Evolutionary conservation across 345 rosid species (phyloP), one percentile per base, ranked within the genome.

Genomic region (Excoecaria agallocha): DNA sequence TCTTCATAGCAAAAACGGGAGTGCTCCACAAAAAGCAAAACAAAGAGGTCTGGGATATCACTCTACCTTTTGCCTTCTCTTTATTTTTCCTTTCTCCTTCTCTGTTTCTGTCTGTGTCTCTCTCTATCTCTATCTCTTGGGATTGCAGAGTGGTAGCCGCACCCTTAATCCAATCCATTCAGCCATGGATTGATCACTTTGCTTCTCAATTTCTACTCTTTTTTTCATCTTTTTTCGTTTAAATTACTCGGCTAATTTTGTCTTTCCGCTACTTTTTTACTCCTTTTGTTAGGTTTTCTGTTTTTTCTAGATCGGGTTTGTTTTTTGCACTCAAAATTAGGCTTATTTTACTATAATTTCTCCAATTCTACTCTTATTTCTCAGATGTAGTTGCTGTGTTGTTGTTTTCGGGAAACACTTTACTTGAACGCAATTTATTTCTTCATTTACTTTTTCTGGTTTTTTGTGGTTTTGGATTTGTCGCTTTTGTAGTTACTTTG

Each of bases 111-210:
- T n/a, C n/a, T n/a, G n/a, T n/a, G n/a, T n/a, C n/a, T n/a, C n/a
- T n/a, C n/a, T n/a, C n/a, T 75, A 70, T 70, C 55, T 78, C 83
- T 74, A 76, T 74, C 79, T 67, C 82, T 85, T 80, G 89, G 87
- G 86, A 77, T 88, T 81, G 88, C 82, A 56, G 80, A 80, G 74
- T 56, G n/a, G 84, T 83, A 79, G 79, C 82, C 83, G 70, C 82
- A 77, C 72, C 12, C 45, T 35, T 12, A 41, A 63, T 49, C 5
- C 4, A 17, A 51, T 51, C 55, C 55, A n/a, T n/a, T n/a, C n/a
- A n/a, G n/a, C n/a, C n/a, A n/a, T n/a, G n/a, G n/a, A n/a, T n/a
- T n/a, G n/a, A n/a, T n/a, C n/a, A n/a, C n/a, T n/a, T n/a, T n/a
- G n/a, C n/a, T n/a, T n/a, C n/a, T n/a, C n/a, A n/a, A n/a, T n/a